Percentiles rank a stretch among this genome's conserved stretches.
Evolutionary conservation across 2,329 filamentous ascomycete species (phyloP).

Genomic region (Didymella pinodella): DNA sequence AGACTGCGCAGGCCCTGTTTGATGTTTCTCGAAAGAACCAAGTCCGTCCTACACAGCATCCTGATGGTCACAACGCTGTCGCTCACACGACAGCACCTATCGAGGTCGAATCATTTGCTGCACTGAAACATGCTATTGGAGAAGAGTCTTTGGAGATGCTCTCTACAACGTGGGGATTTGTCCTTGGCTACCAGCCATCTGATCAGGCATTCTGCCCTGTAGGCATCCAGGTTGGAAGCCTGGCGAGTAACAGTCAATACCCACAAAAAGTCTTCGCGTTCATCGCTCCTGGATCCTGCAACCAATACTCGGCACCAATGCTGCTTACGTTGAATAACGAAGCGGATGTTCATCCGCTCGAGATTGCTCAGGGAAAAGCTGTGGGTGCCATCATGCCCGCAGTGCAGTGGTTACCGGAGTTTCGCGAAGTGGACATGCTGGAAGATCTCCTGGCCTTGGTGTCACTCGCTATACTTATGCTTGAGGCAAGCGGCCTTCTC

Average conservation of each 20-base stretch:
- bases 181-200: too few relatives aligned
- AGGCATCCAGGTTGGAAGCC: too few relatives aligned
- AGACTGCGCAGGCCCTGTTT: not conserved
- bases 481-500: too few relatives aligned
- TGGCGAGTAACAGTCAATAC: too few relatives aligned
- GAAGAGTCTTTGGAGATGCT: not conserved
- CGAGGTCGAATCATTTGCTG: not conserved
- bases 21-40: not conserved
- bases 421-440: not conserved
- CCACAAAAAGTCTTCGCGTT: not conserved
- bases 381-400: not conserved
- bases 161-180: too few relatives aligned
- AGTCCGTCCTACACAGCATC: not conserved
- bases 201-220: too few relatives aligned
- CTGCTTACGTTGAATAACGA: not conserved
- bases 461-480: not conserved
- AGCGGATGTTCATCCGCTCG: not conserved
- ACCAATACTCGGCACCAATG: not conserved
- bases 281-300: not conserved
- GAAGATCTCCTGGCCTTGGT: not conserved
- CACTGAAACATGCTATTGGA: not conserved
- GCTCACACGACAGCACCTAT: not conserved
- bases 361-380: not conserved
- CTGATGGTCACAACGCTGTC: not conserved
- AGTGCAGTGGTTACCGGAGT: not conserved